Evolutionary conservation across 495 filamentous ascomycete genomes (phyloP).

Genomic region (Neurospora africana): DNA sequence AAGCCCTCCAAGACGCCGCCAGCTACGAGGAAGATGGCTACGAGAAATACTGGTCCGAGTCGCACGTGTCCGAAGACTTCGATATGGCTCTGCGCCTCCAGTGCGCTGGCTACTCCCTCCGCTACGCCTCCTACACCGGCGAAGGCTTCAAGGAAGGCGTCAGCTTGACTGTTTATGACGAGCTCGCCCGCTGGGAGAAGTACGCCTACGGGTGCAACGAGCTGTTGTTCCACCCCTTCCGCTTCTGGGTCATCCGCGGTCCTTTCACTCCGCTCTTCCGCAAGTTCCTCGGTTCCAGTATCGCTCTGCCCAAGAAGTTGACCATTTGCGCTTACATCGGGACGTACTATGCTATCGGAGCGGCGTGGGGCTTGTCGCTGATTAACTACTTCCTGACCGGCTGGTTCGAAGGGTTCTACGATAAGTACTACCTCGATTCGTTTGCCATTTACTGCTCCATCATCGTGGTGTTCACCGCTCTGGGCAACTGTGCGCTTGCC

Average conservation of each 20-base stretch:
- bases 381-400: slow-evolving; percentile 56
- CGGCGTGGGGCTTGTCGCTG: slow-evolving; percentile 54
- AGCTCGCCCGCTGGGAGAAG: slow-evolving; percentile 66
- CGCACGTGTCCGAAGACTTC: slow-evolving; percentile 64
- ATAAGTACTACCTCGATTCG: slow-evolving; percentile 52
- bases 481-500: slow-evolving; percentile 41
- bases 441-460: slow-evolving; percentile 50
- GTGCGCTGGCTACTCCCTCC: slow-evolving; percentile 49
- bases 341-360: slow-evolving; percentile 63
- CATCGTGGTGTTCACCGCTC: slow-evolving; percentile 46
- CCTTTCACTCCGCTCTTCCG: slow-evolving; percentile 59
- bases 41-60: slow-evolving; percentile 67
- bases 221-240: slow-evolving; percentile 43
- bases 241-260: slow-evolving; percentile 42
- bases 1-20: slow-evolving; percentile 54
- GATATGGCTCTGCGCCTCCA: slow-evolving; percentile 66
- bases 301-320: slow-evolving; percentile 53
- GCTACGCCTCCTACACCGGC: slow-evolving; percentile 52
- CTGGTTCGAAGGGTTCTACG: slow-evolving; percentile 46
- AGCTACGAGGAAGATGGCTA: slow-evolving; percentile 31
- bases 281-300: slow-evolving; percentile 46
- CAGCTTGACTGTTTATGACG: slow-evolving; percentile 66
- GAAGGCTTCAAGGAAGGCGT: slow-evolving; percentile 66
- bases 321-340: slow-evolving; percentile 67
- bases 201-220: slow-evolving; percentile 70